Conservation (phyloP, 2,329 filamentous ascomycete species). For the Blastomyces percursus region DNA sequence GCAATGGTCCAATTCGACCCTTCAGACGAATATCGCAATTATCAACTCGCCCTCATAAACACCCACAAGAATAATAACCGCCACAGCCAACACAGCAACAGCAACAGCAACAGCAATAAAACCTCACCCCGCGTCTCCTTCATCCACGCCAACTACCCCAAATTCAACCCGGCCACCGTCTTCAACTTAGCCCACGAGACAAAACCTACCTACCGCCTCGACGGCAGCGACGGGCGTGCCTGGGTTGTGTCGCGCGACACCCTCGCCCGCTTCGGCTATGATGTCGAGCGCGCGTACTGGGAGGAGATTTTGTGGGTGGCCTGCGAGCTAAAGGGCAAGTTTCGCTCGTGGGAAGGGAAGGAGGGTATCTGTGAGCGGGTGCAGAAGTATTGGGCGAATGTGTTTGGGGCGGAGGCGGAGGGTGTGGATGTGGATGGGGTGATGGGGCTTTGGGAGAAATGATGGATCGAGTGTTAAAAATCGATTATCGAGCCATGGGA, state of each 20-base stretch:
- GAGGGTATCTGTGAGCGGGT: slow-evolving; percentile 26
- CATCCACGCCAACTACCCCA: slow-evolving; percentile 33
- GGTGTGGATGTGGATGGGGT: slow-evolving; percentile 30
- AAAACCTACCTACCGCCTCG: slow-evolving; percentile 25
- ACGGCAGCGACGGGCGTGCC: slow-evolving; percentile 24
- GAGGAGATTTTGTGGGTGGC: slow-evolving; percentile 30
- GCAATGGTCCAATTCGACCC: slow-evolving; percentile 32
- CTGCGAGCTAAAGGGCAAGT: slow-evolving; percentile 28
- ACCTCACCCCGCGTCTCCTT: slow-evolving; percentile 27
- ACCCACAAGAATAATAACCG: slow-evolving; percentile 27
- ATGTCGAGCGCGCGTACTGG: slow-evolving; percentile 31
- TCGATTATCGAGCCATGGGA: no score
- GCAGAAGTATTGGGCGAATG: slow-evolving; percentile 26
- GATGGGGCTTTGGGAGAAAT: slow-evolving; percentile 15
- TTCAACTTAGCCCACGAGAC: slow-evolving; percentile 28
- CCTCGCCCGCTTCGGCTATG: slow-evolving; percentile 21
- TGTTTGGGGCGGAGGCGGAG: slow-evolving; percentile 20
- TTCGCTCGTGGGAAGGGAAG: slow-evolving; percentile 26
- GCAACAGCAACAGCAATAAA: slow-evolving; percentile 15
- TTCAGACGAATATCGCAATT: slow-evolving; percentile 39
- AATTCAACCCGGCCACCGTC: slow-evolving; percentile 32
- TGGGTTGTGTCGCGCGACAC: slow-evolving; percentile 27
- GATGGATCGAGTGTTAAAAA: no score
- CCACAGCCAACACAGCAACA: slow-evolving; percentile 22
- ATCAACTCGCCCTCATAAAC: slow-evolving; percentile 20